phyloP scores from a whole-genome alignment of 441 rosid genomes.

The Erodium chrysanthum region DNA sequence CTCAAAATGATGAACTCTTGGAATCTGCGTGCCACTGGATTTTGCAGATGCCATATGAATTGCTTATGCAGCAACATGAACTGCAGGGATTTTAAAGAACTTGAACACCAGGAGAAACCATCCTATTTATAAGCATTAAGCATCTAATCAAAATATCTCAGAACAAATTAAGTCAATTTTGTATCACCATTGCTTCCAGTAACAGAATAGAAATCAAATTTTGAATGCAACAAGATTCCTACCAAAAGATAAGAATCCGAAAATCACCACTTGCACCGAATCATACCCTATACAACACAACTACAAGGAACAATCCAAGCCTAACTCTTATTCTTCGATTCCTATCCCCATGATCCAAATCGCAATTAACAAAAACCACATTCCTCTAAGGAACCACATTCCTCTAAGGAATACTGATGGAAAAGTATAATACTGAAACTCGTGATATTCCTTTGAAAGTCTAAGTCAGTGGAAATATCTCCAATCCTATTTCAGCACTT shows the following conservation, averaged over 20 bases:
- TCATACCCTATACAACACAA: neutral
- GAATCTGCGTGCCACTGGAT: conserved; percentile 18
- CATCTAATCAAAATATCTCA: neutral
- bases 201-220: neutral
- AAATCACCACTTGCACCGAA: neutral
- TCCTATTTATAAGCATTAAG: conserved; percentile 6
- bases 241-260: neutral
- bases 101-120: neutral
- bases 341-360: neutral
- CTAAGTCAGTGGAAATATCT: neutral
- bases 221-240: neutral
- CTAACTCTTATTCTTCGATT: neutral
- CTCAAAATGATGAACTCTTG: conserved; percentile 36
- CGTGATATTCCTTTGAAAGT: too few relatives aligned
- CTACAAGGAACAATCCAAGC: neutral
- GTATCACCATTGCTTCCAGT: neutral
- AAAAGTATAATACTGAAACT: too few relatives aligned
- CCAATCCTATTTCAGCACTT: neutral
- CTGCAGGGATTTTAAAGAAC: neutral
- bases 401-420: neutral
- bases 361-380: neutral
- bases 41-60: conserved; percentile 39
- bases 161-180: neutral
- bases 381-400: neutral
- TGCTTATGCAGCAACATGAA: conserved; percentile 13